A percentile compares a stretch with the other conserved stretches of the same genome.
Conservation (phyloP, 2,329 filamentous ascomycete genomes). For the Microsporum ferrugineum region DNA sequence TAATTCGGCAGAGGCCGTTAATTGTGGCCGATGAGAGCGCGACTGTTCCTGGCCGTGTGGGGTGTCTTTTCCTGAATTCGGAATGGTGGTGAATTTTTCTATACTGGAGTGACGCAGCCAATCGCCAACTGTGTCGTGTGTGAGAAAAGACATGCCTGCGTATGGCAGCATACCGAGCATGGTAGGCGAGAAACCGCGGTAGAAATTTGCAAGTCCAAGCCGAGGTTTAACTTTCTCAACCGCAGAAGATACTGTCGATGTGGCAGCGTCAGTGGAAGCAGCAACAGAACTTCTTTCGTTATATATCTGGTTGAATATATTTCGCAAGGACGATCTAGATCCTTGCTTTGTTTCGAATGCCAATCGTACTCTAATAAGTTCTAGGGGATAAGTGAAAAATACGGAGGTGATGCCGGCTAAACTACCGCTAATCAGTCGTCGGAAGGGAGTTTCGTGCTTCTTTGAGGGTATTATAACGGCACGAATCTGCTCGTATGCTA, state of each 20-base stretch:
- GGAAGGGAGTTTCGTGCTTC: conserved; percentile 65
- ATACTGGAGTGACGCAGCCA: conserved; percentile 59
- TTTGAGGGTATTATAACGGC: conserved; percentile 59
- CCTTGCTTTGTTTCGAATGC: conserved; percentile 84
- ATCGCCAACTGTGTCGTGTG: conserved; percentile 83
- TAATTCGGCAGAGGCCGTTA: conserved; percentile 80
- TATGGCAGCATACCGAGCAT: conserved; percentile 93
- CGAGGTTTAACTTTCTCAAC: conserved; percentile 47
- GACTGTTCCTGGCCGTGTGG: conserved; percentile 30
- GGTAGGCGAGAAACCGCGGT: conserved; percentile 83
- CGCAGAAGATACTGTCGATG: conserved; percentile 22
- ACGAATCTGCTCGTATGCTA: conserved; percentile 94
- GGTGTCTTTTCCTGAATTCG: conserved; percentile 39
- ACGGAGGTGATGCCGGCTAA: conserved; percentile 69
- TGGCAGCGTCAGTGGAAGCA: conserved; percentile 24
- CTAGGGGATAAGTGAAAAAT: conserved; percentile 90
- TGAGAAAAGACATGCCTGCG: conserved; percentile 88
- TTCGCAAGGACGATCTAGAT: conserved; percentile 55
- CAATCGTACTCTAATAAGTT: conserved; percentile 81
- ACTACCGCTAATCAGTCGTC: conserved; percentile 45
- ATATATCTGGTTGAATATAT: conserved; percentile 80
- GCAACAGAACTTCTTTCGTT: conserved; percentile 48
- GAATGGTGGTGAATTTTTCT: conserved; percentile 63
- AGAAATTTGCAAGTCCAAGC: conserved; percentile 76
- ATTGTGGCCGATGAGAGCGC: conserved; percentile 51